These are phyloP conservation scores for Metroxylon sagu DNA, from an alignment of 176 grass and related monocot species.

Conservation along the genomic window DNA sequence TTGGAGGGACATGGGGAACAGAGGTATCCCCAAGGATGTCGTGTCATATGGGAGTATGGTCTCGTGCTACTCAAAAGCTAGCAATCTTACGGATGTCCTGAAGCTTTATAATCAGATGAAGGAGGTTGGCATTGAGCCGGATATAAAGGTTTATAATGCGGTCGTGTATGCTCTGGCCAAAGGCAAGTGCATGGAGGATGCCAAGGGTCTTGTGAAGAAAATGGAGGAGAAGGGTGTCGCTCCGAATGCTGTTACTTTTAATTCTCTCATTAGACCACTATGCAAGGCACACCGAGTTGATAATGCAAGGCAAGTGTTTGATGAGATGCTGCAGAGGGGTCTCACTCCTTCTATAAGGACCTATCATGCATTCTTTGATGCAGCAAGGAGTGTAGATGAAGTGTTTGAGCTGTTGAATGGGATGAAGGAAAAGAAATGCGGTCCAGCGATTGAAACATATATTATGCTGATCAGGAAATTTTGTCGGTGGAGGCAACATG, in stretches of 20 bases:
- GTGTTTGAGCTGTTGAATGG: conserved; percentile 53
- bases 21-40: conserved; percentile 46
- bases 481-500: conserved; percentile 58
- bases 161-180: conserved; percentile 63
- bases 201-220: conserved; percentile 40
- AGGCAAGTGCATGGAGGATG: conserved; percentile 49
- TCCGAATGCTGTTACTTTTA: conserved; percentile 54
- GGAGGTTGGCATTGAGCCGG: conserved; percentile 44
- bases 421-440: conserved; percentile 43
- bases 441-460: conserved; percentile 51
- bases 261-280: conserved; percentile 69
- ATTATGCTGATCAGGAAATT: conserved; percentile 86
- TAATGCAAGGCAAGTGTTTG: conserved; percentile 51
- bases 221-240: conserved; percentile 56
- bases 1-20: conserved; percentile 53
- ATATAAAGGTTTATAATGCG: conserved; percentile 67
- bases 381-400: conserved; percentile 35
- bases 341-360: conserved; percentile 59
- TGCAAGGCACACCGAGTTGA: conserved; percentile 50
- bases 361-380: conserved; percentile 64
- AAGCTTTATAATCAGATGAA: conserved; percentile 75
- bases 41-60: conserved; percentile 77
- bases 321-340: conserved; percentile 53
- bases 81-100: conserved; percentile 63
- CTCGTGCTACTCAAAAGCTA: conserved; percentile 73